Percentiles rank a stretch among this genome's conserved stretches.
phyloP scores from a whole-genome alignment of 139 green algal species.

The Monoraphidium neglectum region DNA sequence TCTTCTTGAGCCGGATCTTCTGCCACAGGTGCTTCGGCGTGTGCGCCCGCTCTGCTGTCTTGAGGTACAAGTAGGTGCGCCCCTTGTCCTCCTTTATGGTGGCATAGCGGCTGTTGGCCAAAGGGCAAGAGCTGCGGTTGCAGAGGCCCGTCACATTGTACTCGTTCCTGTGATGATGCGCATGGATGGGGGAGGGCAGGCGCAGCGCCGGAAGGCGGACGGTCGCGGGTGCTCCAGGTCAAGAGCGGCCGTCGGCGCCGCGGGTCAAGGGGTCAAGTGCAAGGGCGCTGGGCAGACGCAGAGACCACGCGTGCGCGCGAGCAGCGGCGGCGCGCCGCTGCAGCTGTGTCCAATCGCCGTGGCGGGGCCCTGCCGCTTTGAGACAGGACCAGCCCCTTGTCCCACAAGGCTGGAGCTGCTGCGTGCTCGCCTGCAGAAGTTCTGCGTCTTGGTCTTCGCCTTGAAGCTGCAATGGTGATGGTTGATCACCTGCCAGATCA shows the following conservation, averaged over 20 bases:
- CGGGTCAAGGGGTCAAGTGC: no score
- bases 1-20: constrained; percentile 84
- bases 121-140: constrained; percentile 91
- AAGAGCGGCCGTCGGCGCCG: no score
- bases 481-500: constrained; percentile 97
- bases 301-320: no score
- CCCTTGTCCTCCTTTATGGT: constrained; percentile 83
- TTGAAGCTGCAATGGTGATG: constrained; percentile 96
- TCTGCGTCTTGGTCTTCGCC: constrained; percentile 88
- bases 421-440: constrained; percentile 87
- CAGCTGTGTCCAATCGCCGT: no score
- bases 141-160: constrained; percentile 98
- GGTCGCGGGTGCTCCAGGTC: no score
- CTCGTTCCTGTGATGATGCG: constrained; percentile 89
- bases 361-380: no score
- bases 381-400: no score
- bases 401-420: no score
- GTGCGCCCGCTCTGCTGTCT: constrained; percentile 97
- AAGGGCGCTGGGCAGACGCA: no score
- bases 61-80: constrained; percentile 95
- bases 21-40: constrained; percentile 95
- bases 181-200: no score
- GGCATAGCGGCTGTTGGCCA: constrained; percentile 96
- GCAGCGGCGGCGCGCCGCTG: no score
- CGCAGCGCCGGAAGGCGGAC: no score